Conservation (phyloP, 2,329 filamentous ascomycete species). For the Hortaea sp. region DNA sequence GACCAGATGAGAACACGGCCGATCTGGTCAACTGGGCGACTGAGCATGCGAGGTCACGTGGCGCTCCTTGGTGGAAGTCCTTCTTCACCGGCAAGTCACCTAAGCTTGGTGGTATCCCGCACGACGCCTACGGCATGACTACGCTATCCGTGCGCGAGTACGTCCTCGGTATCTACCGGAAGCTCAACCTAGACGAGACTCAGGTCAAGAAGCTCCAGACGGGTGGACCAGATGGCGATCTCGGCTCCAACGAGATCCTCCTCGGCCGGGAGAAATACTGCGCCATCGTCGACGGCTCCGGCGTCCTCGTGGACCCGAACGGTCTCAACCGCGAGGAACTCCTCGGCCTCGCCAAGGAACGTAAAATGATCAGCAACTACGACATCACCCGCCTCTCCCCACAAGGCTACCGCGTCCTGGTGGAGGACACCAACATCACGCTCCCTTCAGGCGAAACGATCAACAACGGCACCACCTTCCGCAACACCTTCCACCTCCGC, state of each 20-base stretch:
- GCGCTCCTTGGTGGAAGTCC: constrained; percentile 98
- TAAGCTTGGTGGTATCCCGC: constrained; percentile 89
- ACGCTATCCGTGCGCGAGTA: constrained; percentile 94
- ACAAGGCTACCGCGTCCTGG: constrained; percentile 81
- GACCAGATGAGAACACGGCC: constrained; percentile 96
- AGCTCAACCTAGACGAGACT: constrained; percentile 78
- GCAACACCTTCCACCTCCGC: constrained; percentile 92
- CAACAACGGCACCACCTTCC: constrained; percentile 87
- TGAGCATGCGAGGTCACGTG: constrained; percentile 75
- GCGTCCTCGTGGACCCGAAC: constrained; percentile 86
- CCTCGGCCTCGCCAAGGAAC: constrained; percentile 69
- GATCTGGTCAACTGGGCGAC: constrained; percentile 99
- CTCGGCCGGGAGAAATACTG: constrained; percentile 94
- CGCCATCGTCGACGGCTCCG: constrained; percentile 89
- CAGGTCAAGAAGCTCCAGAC: constrained; percentile 92
- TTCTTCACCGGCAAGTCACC: constrained; percentile 99
- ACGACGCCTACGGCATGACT: constrained; percentile 96
- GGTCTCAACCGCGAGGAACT: constrained; percentile 80
- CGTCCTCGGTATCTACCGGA: constrained; percentile 92
- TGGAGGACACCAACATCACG: constrained; percentile 82
- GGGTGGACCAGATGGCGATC: constrained; percentile 88
- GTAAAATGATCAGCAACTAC: constrained; percentile 83
- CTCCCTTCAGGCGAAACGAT: constrained; percentile 80
- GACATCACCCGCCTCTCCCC: constrained; percentile 76
- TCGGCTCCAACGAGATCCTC: constrained; percentile 95